Percentiles rank a stretch among this genome's conserved stretches.
Evolutionary conservation across 73 alveolate species (phyloP).

Genomic region (Durusdinium trenchii): DNA sequence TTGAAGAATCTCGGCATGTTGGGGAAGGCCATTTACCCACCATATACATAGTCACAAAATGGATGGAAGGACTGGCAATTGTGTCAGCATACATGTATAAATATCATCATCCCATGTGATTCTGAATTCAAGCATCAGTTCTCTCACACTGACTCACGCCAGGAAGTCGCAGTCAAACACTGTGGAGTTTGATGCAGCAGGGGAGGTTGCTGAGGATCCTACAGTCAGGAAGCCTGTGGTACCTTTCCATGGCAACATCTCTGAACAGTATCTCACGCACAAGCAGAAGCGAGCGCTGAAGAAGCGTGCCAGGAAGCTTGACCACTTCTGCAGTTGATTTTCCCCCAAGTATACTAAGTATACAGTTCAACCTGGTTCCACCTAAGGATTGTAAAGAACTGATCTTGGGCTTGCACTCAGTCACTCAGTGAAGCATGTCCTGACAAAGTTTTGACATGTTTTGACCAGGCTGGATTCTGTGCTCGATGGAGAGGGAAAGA

Average conservation of each 20-base stretch:
- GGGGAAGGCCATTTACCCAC: too few species aligned
- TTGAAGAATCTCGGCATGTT: neutral
- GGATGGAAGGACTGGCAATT: too few species aligned
- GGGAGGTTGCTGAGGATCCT: conserved; percentile 37
- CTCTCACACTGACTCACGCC: neutral
- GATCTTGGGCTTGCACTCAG: neutral
- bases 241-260: conserved; percentile 69
- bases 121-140: neutral
- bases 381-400: too few species aligned
- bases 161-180: conserved; percentile 52
- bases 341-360: too few species aligned
- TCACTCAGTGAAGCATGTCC: neutral
- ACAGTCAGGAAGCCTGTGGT: neutral
- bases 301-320: conserved; percentile 52
- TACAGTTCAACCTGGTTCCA: too few species aligned
- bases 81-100: neutral
- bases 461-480: conserved; percentile 34
- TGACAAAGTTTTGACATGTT: neutral
- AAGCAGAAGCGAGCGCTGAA: conserved; percentile 86
- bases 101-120: neutral
- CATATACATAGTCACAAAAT: too few species aligned
- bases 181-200: conserved; percentile 62
- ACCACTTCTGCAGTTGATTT: neutral
- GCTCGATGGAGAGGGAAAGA: conserved; percentile 33
- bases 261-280: conserved; percentile 62